Conservation (phyloP, 2,329 filamentous ascomycete genomes). For the Diplodia mutila region DNA sequence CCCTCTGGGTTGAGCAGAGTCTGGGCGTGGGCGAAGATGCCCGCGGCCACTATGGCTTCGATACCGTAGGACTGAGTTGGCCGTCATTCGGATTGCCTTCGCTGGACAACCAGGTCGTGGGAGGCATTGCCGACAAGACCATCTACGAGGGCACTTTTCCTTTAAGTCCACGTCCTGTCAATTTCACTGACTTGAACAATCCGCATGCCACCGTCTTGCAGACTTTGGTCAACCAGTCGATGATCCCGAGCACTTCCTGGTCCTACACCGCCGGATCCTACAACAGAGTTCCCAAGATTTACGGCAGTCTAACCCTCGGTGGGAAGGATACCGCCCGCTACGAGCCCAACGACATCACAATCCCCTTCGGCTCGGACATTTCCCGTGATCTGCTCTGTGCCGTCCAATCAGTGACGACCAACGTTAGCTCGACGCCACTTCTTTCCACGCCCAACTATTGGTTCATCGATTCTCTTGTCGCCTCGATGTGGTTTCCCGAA, state of each 20-base stretch:
- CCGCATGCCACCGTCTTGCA: slow-evolving; percentile 38
- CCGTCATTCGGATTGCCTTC: slow-evolving; percentile 31
- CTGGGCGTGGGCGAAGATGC: slow-evolving; percentile 36
- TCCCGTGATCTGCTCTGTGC: slow-evolving; percentile 36
- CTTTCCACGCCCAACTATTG: slow-evolving; percentile 36
- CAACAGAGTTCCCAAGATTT: slow-evolving; percentile 34
- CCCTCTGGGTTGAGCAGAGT: slow-evolving; percentile 32
- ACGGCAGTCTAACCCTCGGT: slow-evolving; percentile 43
- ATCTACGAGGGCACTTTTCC: slow-evolving; percentile 47
- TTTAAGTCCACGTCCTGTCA: slow-evolving; percentile 41
- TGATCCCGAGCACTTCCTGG: slow-evolving; percentile 44
- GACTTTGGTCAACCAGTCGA: slow-evolving; percentile 34
- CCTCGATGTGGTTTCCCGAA: slow-evolving; percentile 47
- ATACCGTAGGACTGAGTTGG: slow-evolving; percentile 40
- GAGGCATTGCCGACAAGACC: slow-evolving; percentile 38
- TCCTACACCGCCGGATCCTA: slow-evolving; percentile 48
- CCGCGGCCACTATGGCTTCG: slow-evolving; percentile 40
- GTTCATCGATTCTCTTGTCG: slow-evolving; percentile 43
- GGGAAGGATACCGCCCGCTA: slow-evolving; percentile 45
- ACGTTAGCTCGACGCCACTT: slow-evolving; percentile 38
- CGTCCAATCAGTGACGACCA: slow-evolving; percentile 35
- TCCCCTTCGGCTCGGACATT: slow-evolving; percentile 35
- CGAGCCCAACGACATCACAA: slow-evolving; percentile 33
- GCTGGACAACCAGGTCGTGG: slow-evolving; percentile 42
- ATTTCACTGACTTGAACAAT: slow-evolving; percentile 45